Conservation (phyloP, 2,329 filamentous ascomycete genomes). For the Pyrenophora teres region DNA sequence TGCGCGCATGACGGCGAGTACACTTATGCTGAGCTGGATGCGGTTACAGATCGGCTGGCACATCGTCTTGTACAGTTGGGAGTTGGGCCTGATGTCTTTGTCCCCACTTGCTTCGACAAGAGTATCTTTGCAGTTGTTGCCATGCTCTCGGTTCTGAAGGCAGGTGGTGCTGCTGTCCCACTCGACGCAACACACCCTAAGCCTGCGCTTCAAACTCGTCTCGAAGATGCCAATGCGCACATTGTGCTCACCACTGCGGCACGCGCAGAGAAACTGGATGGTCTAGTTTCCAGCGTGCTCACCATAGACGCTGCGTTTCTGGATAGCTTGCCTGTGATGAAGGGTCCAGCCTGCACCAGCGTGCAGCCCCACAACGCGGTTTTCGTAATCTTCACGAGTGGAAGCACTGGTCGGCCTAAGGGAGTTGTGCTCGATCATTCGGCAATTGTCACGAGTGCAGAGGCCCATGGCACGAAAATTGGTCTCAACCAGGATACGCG, state of each 20-base stretch:
- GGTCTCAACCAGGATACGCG: constrained; percentile 31
- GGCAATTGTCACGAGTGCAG: constrained; percentile 38
- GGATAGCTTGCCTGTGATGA: constrained; percentile 34
- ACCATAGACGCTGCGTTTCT: constrained; percentile 40
- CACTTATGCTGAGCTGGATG: constrained; percentile 40
- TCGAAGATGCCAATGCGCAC: constrained; percentile 47
- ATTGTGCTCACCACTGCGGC: constrained; percentile 48
- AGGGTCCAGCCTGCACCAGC: constrained; percentile 21
- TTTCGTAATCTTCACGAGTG: constrained; percentile 43
- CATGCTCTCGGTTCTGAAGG: constrained; percentile 47
- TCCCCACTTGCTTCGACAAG: constrained; percentile 49
- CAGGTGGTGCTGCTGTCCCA: constrained; percentile 43
- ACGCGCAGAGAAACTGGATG: constrained; percentile 48
- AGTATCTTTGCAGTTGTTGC: constrained; percentile 44
- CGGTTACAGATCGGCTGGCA: constrained; percentile 31
- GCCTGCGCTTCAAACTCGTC: constrained; percentile 44
- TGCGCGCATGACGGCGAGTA: constrained; percentile 42
- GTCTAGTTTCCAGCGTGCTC: constrained; percentile 48
- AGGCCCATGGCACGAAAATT: constrained; percentile 37
- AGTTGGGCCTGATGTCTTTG: constrained; percentile 38
- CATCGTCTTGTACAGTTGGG: constrained; percentile 38
- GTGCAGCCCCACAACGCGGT: constrained; percentile 35
- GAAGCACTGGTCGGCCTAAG: constrained; percentile 41
- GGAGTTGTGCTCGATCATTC: constrained; percentile 42
- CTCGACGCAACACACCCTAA: constrained; percentile 46